Conservation (phyloP, 2,329 filamentous ascomycete species). For the Mariannaea elegans region DNA sequence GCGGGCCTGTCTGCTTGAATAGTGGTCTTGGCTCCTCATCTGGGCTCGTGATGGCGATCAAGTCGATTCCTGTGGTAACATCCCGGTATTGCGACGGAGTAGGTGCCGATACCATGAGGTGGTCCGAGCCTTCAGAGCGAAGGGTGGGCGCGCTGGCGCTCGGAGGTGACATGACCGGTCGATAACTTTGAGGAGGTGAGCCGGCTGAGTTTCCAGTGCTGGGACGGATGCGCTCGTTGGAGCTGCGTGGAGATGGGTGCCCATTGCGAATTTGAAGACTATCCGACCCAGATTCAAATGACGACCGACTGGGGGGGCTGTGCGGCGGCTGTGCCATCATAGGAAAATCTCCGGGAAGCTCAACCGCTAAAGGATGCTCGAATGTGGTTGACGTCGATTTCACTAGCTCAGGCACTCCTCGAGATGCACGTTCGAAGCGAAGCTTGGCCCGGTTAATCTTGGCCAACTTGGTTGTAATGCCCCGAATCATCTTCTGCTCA, state of each 20-base stretch:
- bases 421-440: slow-evolving; percentile 65
- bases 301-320: slow-evolving; percentile 56
- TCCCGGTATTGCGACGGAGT: slow-evolving; percentile 67
- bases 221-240: slow-evolving; percentile 55
- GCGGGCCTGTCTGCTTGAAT: slow-evolving; percentile 44
- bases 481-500: slow-evolving; percentile 80
- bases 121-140: slow-evolving; percentile 57
- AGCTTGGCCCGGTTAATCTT: slow-evolving; percentile 82
- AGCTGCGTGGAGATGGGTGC: slow-evolving; percentile 59
- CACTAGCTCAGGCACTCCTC: slow-evolving; percentile 54
- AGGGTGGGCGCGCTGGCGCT: slow-evolving; percentile 42
- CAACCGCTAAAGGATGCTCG: slow-evolving; percentile 60
- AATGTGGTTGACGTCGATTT: slow-evolving; percentile 53
- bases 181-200: slow-evolving; percentile 40
- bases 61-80: slow-evolving; percentile 69
- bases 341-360: slow-evolving; percentile 67
- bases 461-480: slow-evolving; percentile 81
- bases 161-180: slow-evolving; percentile 42
- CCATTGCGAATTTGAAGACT: slow-evolving; percentile 52
- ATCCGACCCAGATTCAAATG: slow-evolving; percentile 66
- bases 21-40: slow-evolving; percentile 64
- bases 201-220: slow-evolving; percentile 42
- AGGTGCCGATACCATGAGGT: slow-evolving; percentile 64
- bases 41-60: slow-evolving; percentile 69
- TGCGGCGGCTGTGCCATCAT: slow-evolving; percentile 47